These are phyloP conservation scores for Bipolaris victoriae DNA, from an alignment of 2,329 filamentous ascomycete species.

Conservation along the genomic window DNA sequence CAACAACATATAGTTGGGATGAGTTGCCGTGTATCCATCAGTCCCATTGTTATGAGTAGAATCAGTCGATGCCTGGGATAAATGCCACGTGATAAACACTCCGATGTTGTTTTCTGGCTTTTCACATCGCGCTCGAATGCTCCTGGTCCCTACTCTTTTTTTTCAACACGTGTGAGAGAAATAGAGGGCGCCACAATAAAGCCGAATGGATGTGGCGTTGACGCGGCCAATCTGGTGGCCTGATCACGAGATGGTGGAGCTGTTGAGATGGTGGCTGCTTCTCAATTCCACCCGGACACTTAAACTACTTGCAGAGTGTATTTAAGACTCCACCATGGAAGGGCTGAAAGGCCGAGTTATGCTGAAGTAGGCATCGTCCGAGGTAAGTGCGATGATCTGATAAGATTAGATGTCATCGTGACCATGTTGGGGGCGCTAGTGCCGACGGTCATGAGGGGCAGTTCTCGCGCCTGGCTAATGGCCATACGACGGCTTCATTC, in stretches of 20 bases:
- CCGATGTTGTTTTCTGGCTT: too few species aligned
- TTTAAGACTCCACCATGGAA: constrained; percentile 1
- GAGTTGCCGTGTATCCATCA: too few species aligned
- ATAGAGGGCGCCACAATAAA: neutral
- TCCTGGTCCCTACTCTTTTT: too few species aligned
- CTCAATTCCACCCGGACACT: constrained; percentile 2
- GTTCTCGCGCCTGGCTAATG: neutral
- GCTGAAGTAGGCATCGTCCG: neutral
- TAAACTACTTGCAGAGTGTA: neutral
- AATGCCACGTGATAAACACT: too few species aligned
- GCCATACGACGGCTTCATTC: neutral
- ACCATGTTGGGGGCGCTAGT: constrained; percentile 4
- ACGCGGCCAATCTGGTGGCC: neutral
- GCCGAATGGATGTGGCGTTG: neutral
- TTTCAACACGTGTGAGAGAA: too few species aligned
- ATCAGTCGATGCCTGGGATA: too few species aligned
- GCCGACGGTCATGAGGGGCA: constrained; percentile 3
- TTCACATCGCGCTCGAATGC: too few species aligned
- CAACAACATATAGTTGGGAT: too few species aligned
- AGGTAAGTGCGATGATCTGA: constrained; percentile 18
- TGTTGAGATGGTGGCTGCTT: constrained; percentile 13
- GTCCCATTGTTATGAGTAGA: too few species aligned
- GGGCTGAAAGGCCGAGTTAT: neutral
- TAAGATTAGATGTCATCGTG: constrained; percentile 22
- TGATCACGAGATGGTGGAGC: neutral